Base-by-base conservation (phyloP, 192 early-diverging fungal species). In the Coemansia sp. region DNA sequence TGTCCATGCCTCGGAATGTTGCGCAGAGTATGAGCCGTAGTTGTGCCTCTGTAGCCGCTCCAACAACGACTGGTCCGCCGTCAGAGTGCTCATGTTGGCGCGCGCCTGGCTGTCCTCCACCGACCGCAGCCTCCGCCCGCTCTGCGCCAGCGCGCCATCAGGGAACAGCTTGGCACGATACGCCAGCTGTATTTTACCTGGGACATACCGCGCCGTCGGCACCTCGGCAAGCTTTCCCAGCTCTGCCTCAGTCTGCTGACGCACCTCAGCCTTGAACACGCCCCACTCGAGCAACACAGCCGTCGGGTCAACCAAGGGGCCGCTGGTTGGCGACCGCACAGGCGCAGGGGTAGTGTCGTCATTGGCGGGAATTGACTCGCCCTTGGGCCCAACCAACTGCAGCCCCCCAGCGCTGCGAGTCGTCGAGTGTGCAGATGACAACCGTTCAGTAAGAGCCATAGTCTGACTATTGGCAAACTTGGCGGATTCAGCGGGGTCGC, bases 41-140 rank as follows among this genome's bases (percentile, higher is more conserved):
- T 15, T 34, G 57, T 60, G 57, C 33, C 31, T 60, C 16, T 60
- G 57, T 31, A 31, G 12, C 29, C 40, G 42, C 38, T 64, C 38
- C 63, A 43, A 40, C 10, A 40, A 40, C 15, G 63, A 43, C 40
- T 40, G 63, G 36, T 9, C 22, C 0, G 38, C 24, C 20, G 63
- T 64, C 38, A 16, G 36, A 11, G 36, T 40, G 63, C n/a, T n/a
- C 42, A 44, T 10, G 13, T 60, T 60, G 31, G 57, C 31, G 31
- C 57, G 57, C 44, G 29, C 65, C 34, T 74, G 24, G 33, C 36
- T 47, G 41, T 24, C 44, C 20, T 76, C 75, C 29, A 77, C 47
- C 15, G 80, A 75, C 40, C 80, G 74, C 41, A 82, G 69, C 24
- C 75, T 65, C 2, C 80, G 71, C 29, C 72, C 69, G 41, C 80